Evolutionary conservation across 768 basidiomycete species (phyloP).

Genomic region (Grammothele lineata): DNA sequence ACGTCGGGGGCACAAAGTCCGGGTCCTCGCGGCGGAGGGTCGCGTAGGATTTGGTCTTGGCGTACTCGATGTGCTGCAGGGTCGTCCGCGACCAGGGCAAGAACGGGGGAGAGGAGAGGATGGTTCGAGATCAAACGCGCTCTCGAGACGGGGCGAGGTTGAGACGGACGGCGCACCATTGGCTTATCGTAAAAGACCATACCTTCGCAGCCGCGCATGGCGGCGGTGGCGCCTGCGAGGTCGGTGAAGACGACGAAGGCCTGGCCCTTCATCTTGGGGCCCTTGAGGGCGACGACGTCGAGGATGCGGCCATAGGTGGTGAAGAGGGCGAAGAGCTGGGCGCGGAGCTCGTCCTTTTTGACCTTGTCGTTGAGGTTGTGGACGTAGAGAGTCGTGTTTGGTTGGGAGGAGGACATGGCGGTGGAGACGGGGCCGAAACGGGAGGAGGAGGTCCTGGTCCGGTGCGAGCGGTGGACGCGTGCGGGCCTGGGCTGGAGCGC

Average conservation of each 20-base stretch:
- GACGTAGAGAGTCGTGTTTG: conserved; percentile 86
- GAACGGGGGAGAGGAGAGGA: conserved; percentile 10
- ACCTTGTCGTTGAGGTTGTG: conserved; percentile 92
- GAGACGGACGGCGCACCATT: conserved; percentile 52
- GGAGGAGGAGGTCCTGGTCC: not conserved
- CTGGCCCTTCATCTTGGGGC: conserved; percentile 83
- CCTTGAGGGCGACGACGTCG: conserved; percentile 89
- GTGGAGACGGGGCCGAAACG: not conserved
- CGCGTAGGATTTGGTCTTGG: conserved; percentile 85
- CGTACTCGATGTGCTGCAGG: conserved; percentile 82
- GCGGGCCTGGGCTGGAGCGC: not conserved
- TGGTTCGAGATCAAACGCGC: conserved; percentile 27
- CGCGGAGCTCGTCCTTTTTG: conserved; percentile 84
- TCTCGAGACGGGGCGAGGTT: conserved; percentile 19
- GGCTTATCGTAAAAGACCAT: conserved; percentile 92
- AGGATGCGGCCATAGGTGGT: conserved; percentile 90
- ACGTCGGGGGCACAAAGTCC: conserved; percentile 69
- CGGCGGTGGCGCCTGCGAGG: conserved; percentile 85
- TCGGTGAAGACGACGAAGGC: conserved; percentile 96
- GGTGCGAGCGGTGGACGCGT: not conserved
- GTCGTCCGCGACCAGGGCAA: not conserved
- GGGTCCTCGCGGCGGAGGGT: conserved; percentile 77
- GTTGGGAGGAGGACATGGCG: conserved; percentile 51
- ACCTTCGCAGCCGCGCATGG: conserved; percentile 89
- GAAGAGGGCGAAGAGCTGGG: conserved; percentile 84